Base-by-base conservation (phyloP, 306 rosid species). In the Vigna trinervia region DNA sequence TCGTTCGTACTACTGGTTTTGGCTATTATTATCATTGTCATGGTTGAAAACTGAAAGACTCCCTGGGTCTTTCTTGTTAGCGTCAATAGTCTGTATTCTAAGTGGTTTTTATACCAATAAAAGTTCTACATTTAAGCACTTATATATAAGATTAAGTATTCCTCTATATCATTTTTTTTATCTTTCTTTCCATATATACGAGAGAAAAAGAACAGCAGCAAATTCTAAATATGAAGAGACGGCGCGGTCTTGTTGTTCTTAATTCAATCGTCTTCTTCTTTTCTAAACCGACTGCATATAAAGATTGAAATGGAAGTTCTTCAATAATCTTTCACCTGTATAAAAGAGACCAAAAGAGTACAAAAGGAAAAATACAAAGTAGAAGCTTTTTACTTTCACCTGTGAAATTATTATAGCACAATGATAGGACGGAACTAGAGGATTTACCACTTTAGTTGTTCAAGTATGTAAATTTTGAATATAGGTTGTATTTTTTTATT, bases 21-120 rank as follows among this genome's bases (percentile, higher is more conserved):
- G 52, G 72, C 64, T 45, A 45, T 28, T 54, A 20, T 79, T 26
- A 20, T 48, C 34, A 19, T n/a, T 64, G 72, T 57, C 34, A 4
- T 13, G 48, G 78, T 71, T 72, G 73, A 28, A 51, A 69, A 22
- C 60, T 58, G 82, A 69, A 76, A 76, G 75, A 66, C 38, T 53
- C 14, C 56, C 64, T 57, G 41, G 6, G 32, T 38, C 83, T 83
- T 79, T 56, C 50, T 67, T 15, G 11, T 53, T 19, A 3, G 19
- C 63, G 22, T 76, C 74, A 19, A 51, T n/a, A 59, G 1, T 71
- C 30, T 51, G 74, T 45, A 75, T 69, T 68, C 52, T 6, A 15
- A 36, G 75, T 63, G 71, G 56, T 45, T 41, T 3, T 22, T 62
- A 34, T 32, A 60, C 6, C 1, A 70, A 79, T 79, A 74, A 83